Percentiles rank a stretch among this genome's conserved stretches.
These are phyloP conservation scores for Mucor circinelloides DNA, from an alignment of 371 early-diverging fungal genomes.

Conservation along the genomic window DNA sequence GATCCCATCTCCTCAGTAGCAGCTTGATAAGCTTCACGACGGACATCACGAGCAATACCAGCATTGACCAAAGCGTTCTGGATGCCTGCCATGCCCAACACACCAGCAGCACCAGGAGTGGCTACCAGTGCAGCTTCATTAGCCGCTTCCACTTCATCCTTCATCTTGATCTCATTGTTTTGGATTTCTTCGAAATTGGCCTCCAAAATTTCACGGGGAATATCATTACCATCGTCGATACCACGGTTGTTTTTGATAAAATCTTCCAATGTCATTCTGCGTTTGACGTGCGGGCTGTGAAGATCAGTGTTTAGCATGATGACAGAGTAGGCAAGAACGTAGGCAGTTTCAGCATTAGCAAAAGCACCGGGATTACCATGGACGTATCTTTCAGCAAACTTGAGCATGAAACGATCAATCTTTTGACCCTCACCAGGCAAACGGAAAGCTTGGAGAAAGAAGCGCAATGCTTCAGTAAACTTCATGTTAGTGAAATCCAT, in stretches of 20 bases:
- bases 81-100: slow-evolving; percentile 44
- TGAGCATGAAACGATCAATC: slow-evolving; percentile 97
- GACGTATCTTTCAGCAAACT: slow-evolving; percentile 93
- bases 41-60: slow-evolving; percentile 50
- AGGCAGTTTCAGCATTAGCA: slow-evolving; percentile 90
- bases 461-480: slow-evolving; percentile 86
- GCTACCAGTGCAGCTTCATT: slow-evolving; percentile 40
- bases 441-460: slow-evolving; percentile 92
- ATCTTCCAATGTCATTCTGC: slow-evolving; percentile 90
- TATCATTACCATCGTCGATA: slow-evolving; percentile 84
- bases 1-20: slow-evolving; percentile 62
- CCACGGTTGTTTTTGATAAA: slow-evolving; percentile 96
- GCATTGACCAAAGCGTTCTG: slow-evolving; percentile 54
- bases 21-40: slow-evolving; percentile 55
- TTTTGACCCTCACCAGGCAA: slow-evolving; percentile 98
- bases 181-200: slow-evolving; percentile 83
- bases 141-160: slow-evolving; percentile 75
- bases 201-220: slow-evolving; percentile 69
- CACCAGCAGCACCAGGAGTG: slow-evolving; percentile 20
- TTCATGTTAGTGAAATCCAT: slow-evolving; percentile 80
- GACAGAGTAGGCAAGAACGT: slow-evolving; percentile 92
- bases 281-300: slow-evolving; percentile 90
- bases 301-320: slow-evolving; percentile 97
- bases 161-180: slow-evolving; percentile 89
- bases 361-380: slow-evolving; percentile 75